These are phyloP conservation scores for Haplosporangium gracile DNA, from an alignment of 192 early-diverging fungal species.

Conservation along the genomic window DNA sequence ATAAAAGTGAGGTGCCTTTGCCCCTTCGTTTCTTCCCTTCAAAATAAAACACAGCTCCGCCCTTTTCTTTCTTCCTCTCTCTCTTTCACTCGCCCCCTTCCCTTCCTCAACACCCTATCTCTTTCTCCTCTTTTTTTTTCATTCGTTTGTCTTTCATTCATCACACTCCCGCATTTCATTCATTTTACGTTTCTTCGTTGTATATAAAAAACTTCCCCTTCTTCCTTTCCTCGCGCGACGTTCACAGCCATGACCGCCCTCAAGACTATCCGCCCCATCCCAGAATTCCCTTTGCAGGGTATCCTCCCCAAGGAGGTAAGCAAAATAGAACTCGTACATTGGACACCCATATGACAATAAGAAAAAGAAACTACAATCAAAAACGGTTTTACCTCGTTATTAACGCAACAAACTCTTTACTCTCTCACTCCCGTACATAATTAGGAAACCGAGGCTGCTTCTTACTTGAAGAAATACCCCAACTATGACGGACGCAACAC, in stretches of 20 bases:
- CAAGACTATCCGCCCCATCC: constrained; percentile 58
- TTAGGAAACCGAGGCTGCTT: constrained; percentile 85
- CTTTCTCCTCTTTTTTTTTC: not conserved
- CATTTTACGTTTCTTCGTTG: not conserved
- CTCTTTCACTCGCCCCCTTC: not conserved
- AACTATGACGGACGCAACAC: constrained; percentile 91
- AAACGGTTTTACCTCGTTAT: not conserved
- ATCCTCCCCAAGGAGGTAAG: constrained; percentile 63
- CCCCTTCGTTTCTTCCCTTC: not conserved
- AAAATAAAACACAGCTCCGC: not conserved
- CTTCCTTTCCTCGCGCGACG: not conserved
- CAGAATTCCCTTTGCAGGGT: constrained; percentile 58
- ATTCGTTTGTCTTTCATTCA: not conserved
- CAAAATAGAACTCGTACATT: not conserved
- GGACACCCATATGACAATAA: not conserved
- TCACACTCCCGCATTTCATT: not conserved
- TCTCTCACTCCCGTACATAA: not conserved
- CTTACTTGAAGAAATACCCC: constrained; percentile 86
- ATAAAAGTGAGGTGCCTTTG: not conserved
- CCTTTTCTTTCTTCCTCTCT: not conserved
- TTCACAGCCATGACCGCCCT: constrained; percentile 46
- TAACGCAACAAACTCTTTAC: not conserved
- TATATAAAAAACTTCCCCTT: not conserved
- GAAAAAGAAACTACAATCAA: not conserved
- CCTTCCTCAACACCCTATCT: not conserved